These are phyloP conservation scores for Sarocladium oryzae DNA, from an alignment of 2,329 filamentous ascomycete species.

Conservation along the genomic window DNA sequence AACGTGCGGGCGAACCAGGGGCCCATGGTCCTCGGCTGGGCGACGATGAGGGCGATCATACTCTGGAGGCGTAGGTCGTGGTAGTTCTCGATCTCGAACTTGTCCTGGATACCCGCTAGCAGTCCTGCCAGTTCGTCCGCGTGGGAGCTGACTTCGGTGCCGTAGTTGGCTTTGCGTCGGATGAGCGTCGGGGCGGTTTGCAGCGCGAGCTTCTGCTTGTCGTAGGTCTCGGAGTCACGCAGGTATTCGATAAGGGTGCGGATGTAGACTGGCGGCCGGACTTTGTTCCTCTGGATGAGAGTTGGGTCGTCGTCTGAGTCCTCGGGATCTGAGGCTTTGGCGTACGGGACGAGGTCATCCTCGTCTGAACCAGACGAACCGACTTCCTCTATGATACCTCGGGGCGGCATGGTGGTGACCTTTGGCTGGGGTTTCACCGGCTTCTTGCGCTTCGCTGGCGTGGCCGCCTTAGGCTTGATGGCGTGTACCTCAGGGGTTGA, in stretches of 20 bases:
- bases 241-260: slow-evolving; percentile 76
- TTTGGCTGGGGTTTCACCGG: slow-evolving; percentile 18
- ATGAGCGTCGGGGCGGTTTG: slow-evolving; percentile 73
- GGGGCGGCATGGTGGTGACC: slow-evolving; percentile 25
- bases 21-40: slow-evolving; percentile 70
- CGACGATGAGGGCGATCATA: slow-evolving; percentile 74
- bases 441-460: slow-evolving; percentile 14
- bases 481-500: neutral
- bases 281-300: slow-evolving; percentile 74
- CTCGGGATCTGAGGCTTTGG: slow-evolving; percentile 80
- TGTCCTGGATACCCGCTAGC: slow-evolving; percentile 76
- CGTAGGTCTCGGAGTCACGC: slow-evolving; percentile 74
- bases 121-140: slow-evolving; percentile 71
- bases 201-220: slow-evolving; percentile 75
- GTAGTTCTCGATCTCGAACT: slow-evolving; percentile 75
- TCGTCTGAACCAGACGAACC: slow-evolving; percentile 46
- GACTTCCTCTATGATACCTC: slow-evolving; percentile 59
- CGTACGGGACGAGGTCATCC: slow-evolving; percentile 68
- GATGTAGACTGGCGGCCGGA: slow-evolving; percentile 82
- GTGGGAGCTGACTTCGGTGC: slow-evolving; percentile 80
- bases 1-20: slow-evolving; percentile 80
- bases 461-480: slow-evolving; percentile 3
- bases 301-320: slow-evolving; percentile 94
- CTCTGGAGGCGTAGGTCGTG: slow-evolving; percentile 68
- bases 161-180: slow-evolving; percentile 80